Evolutionary conservation across 2,329 filamentous ascomycete genomes (phyloP), one percentile per base, ranked within the genome.

Genomic region (Fusarium anthophilum): DNA sequence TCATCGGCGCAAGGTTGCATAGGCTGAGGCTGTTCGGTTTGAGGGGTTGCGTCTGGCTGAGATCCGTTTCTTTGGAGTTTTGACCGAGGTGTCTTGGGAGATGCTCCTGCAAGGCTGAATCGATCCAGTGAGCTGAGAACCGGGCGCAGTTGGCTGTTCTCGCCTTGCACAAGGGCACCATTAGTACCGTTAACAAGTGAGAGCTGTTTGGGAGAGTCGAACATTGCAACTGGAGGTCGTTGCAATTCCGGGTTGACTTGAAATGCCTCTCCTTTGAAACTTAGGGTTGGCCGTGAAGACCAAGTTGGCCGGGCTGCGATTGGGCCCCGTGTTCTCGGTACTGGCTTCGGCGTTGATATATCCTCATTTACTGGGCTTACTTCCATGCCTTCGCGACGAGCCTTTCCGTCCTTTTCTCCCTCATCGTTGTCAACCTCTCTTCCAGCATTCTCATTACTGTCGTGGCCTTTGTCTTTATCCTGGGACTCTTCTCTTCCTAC

Each of bases 181-280:
- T 72, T 73, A 28, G 62, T 66, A 26, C 55, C 56, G 24, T 67
- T 72, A 12, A 64, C n/a, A 26, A 73, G 38, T 9, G 63, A 53
- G 30, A 44, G 22, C 28, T 53, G 69, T 37, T 65, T 69, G 14
- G 67, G 72, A 13, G 69, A 68, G 32, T 74, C 59, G 18, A 78
- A 79, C 8, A 56, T 71, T 22, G 62, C 48, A 26, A 75, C 66
- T 47, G 73, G 67, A 24, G 77, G 77, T n/a, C 77, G 76, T 53
- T 72, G 68, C 57, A 77, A 70, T 63, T 78, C 77, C 43, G 77
- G 60, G 12, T 77, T 74, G 17, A 59, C 69, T 35, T 74, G 71
- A 17, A 78, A 64, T 20, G 62, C 39, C 17, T 66, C 69, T 26
- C 66, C 58, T n/a, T 75, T 74, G 11, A 79, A 75, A 30, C 74